Conservation (phyloP, 2,329 filamentous ascomycete species). For the Mycocentrospora acerina region DNA sequence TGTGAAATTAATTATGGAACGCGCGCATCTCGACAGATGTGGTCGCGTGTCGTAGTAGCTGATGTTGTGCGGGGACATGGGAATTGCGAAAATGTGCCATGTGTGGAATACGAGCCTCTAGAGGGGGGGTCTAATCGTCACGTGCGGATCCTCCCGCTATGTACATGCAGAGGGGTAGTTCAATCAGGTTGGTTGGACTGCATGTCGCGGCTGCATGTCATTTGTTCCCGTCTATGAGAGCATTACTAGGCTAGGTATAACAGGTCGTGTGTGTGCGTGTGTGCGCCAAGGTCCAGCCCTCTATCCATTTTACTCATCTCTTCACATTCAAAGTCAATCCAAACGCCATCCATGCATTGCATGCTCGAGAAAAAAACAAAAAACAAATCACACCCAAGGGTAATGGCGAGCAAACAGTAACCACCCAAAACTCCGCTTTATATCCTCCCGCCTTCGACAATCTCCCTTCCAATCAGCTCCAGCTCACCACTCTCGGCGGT, state of each 20-base stretch:
- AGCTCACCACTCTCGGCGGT: constrained; percentile 66
- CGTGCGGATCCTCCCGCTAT: too few species aligned
- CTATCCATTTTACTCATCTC: background rate
- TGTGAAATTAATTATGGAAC: background rate
- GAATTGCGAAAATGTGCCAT: too few species aligned
- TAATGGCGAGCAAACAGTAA: background rate
- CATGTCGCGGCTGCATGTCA: too few species aligned
- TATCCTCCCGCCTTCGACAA: constrained; percentile 58
- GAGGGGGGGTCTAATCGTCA: too few species aligned
- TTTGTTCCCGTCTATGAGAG: too few species aligned
- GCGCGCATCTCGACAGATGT: background rate
- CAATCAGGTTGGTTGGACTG: too few species aligned
- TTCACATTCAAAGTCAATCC: background rate
- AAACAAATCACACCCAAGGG: background rate
- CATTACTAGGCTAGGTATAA: too few species aligned
- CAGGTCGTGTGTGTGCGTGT: too few species aligned
- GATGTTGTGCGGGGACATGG: too few species aligned
- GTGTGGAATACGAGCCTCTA: too few species aligned
- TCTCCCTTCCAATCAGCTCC: constrained; percentile 65
- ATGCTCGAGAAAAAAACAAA: background rate
- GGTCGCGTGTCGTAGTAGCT: background rate
- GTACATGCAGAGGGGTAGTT: too few species aligned
- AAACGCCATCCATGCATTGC: constrained; percentile 3
- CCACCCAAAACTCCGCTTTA: constrained; percentile 3
- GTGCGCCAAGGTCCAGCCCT: too few species aligned